Evolutionary conservation across 805 yeast species (phyloP), one percentile per base, ranked within the genome.

Genomic region (Metschnikowia chrysomelidarum): DNA sequence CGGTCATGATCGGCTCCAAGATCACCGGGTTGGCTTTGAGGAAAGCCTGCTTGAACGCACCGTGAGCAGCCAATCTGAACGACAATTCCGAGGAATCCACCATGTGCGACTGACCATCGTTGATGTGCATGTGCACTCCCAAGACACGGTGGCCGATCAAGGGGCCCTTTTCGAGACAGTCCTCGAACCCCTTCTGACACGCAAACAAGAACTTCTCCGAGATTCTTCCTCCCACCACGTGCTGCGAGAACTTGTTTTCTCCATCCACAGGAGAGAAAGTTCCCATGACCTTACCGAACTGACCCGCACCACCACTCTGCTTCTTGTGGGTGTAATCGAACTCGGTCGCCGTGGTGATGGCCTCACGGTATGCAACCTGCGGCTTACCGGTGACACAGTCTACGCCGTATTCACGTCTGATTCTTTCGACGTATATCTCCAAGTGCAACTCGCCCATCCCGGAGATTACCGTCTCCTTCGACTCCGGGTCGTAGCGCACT

Each of bases 281-380:
- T 59, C 99, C 98, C 63, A 88, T 83, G 56, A 91, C 96, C 69
- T 89, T 82, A 64, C 96, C 98, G 59, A 80, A 93, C 73, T 93
- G 99, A 68, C 99, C 99, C 48, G 98, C 95, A 77, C 99, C 99
- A 64, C 99, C 99, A 57, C 91, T 77, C 71, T 93, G 99, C 60
- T 88, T 91, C 76, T 93, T 93, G 73, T 91, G 98, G 19, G 96
- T 83, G 68, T 82, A 87, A 60, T 93, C 98, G 56, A 93, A 91
- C 10, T 78, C 71, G 19, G 91, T 74, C 26, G 85, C 69, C 2
- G 74, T 59, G 23, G 84, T 69, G 47, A 91, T 80, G 25, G 98
- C 83, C 68, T 93, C 99, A 65, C 99, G 81, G 69, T 93, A 93
- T 12, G 98, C 87, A 25, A 93, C 99, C 71, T 89, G 96, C 30